Base-by-base conservation (phyloP, 495 filamentous ascomycete species). In the Podospora appendiculata region DNA sequence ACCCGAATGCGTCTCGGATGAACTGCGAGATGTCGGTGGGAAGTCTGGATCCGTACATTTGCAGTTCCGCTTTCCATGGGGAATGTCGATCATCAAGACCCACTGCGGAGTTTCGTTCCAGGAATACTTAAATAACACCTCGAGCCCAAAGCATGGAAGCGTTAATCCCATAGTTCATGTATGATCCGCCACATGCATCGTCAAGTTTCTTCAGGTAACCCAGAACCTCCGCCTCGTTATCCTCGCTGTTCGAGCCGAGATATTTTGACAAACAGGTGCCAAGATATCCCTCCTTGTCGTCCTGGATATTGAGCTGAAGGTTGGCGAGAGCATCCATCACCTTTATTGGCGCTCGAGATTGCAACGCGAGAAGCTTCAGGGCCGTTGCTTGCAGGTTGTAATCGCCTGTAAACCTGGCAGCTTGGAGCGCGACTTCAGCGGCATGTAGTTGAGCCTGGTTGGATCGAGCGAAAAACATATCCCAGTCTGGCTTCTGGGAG, bases 251-350 rank as follows among this genome's bases (percentile, higher is more conserved):
- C 11, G 41, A 44, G 4, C 45, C 40, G 11, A 59, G 45, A 41
- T 59, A 59, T 14, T 49, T 62, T 3, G 57, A 59, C 4, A 62
- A 32, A 33, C 53, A 59, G 2, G 59, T 62, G 9, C 41, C 16
- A 2, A 59, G 32, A 32, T 48, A 60, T 3, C 57, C 57, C 19
- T 57, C 51, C 18, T 34, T 62, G 47, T 62, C 60, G 12, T 47
- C 57, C 43, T 60, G 60, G 4, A 18, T 33, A 8, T 57, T 52
- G 0, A 60, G 38, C 38, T 62, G 60, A 1, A 60, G 25, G 7
- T 18, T 45, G 5, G 40, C 45, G 6, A 62, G 54, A 8, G 32
- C 14, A 11, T 54, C 48, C 45, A 62, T 54, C 32, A 38, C 32
- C 6, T 13, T 17, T 44, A 10, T 55, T 6, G 60, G 57, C 11